Conservation (phyloP, 1,284 basidiomycete species). For the Sporisorium reilianum region DNA sequence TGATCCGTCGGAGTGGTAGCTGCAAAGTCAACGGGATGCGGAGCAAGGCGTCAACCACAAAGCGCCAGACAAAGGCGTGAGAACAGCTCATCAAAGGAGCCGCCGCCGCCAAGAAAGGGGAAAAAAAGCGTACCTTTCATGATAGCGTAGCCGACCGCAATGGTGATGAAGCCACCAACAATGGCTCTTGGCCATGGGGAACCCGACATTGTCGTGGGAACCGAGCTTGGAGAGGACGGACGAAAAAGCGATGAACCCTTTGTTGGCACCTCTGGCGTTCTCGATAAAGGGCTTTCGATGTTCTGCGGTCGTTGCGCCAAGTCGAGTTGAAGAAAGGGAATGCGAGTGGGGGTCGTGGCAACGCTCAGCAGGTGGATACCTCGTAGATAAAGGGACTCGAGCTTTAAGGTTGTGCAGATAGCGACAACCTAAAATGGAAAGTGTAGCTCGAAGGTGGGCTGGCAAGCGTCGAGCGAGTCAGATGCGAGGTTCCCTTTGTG, state of each 20-base stretch:
- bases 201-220: slow-evolving; percentile 22
- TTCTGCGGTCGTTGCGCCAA: too few species aligned
- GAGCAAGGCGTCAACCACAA: background rate
- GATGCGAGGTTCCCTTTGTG: background rate
- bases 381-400: background rate
- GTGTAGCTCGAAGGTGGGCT: background rate
- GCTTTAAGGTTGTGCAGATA: background rate
- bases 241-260: slow-evolving; percentile 2
- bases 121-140: slow-evolving; percentile 62
- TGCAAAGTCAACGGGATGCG: slow-evolving; percentile 16
- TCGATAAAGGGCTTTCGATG: background rate
- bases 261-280: too few species aligned
- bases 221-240: slow-evolving; percentile 1
- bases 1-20: slow-evolving; percentile 62
- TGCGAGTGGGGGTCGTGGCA: too few species aligned
- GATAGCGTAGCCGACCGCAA: slow-evolving; percentile 54
- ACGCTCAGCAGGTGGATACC: background rate
- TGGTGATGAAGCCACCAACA: slow-evolving; percentile 36
- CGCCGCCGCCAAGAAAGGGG: background rate
- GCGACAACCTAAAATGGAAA: background rate
- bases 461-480: background rate
- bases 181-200: slow-evolving; percentile 52
- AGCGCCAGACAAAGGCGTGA: background rate
- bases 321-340: too few species aligned
- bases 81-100: slow-evolving; percentile 12